phyloP scores from a whole-genome alignment of 305 asterid species.

The Euphrasia arctica region DNA sequence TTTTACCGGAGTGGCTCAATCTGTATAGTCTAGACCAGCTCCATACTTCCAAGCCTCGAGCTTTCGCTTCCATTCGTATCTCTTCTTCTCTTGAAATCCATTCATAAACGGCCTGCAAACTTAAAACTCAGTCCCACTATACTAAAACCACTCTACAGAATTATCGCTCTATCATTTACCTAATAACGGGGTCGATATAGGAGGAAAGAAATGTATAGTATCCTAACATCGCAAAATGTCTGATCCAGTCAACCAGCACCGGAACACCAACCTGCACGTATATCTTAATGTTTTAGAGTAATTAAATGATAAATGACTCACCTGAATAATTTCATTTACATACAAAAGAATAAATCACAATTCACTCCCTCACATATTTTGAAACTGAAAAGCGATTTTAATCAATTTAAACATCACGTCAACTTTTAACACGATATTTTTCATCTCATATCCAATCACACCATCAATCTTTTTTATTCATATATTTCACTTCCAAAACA shows the following conservation, averaged over 20 bases:
- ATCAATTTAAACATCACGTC: too few relatives aligned
- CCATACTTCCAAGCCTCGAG: conserved; percentile 98
- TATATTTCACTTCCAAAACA: too few relatives aligned
- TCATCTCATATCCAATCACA: too few relatives aligned
- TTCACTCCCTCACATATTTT: too few relatives aligned
- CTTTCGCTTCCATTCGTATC: conserved; percentile 65
- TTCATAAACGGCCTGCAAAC: conserved; percentile 55
- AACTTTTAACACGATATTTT: too few relatives aligned
- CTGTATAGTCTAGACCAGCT: conserved; percentile 80
- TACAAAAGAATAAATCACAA: too few relatives aligned
- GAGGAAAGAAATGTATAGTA: conserved; percentile 76
- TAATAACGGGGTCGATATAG: conserved; percentile 59
- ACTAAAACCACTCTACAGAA: background rate
- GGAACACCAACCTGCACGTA: conserved; percentile 67
- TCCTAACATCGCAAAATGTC: conserved; percentile 89
- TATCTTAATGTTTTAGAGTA: background rate
- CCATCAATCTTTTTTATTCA: too few relatives aligned
- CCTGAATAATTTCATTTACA: background rate
- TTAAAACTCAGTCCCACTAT: conserved; percentile 5
- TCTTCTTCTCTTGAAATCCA: conserved; percentile 51
- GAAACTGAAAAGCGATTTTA: too few relatives aligned
- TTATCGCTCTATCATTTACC: conserved; percentile 38
- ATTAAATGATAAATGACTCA: background rate
- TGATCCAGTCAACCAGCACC: conserved; percentile 79
- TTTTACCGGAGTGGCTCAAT: conserved; percentile 24